Evolutionary conservation across 345 rosid genomes (phyloP), one percentile per base, ranked within the genome.

Genomic region (Adansonia digitata): DNA sequence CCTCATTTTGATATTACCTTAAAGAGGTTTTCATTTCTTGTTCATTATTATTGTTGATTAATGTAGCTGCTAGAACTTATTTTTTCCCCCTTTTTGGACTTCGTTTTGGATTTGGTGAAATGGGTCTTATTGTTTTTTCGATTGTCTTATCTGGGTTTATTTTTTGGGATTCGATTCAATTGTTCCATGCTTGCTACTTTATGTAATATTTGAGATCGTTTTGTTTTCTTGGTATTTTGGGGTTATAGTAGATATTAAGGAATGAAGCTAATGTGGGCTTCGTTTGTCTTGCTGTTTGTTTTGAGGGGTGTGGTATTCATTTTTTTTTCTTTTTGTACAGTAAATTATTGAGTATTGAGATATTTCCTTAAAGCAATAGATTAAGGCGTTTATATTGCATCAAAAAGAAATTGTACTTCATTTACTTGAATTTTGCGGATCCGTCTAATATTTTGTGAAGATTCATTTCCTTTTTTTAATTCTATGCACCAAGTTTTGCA

Each of bases 61-160:
- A 59, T 71, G 77, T 42, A 67, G 45, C 62, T 48, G 56, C 27
- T 67, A 34, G 27, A 67, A 55, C 74, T 77, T 67, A 34, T 35
- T 51, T 27, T 42, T n/a, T n/a, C n/a, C n/a, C n/a, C n/a, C n/a
- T 56, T 34, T 29, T 42, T 17, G 45, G 68, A 35, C 52, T 49
- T 60, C 20, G 40, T 7, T 43, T 75, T 60, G 65, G 34, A 59
- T 76, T 76, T 60, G 8, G 1, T 37, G 22, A 49, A 66, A 39
- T 29, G 57, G 42, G n/a, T 49, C 27, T 11, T 59, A 17, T 61
- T 55, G 57, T 24, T 27, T 48, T 69, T 17, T 51, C 62, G 31
- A 39, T 11, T 73, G 31, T 48, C 62, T 35, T 31, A 29, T 48
- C 46, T 22, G 57, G n/a, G 12, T 53, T 31, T n/a, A n/a, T 27